These are phyloP conservation scores for Tricholoma saponaceum DNA, from an alignment of 768 basidiomycete genomes.

Conservation along the genomic window DNA sequence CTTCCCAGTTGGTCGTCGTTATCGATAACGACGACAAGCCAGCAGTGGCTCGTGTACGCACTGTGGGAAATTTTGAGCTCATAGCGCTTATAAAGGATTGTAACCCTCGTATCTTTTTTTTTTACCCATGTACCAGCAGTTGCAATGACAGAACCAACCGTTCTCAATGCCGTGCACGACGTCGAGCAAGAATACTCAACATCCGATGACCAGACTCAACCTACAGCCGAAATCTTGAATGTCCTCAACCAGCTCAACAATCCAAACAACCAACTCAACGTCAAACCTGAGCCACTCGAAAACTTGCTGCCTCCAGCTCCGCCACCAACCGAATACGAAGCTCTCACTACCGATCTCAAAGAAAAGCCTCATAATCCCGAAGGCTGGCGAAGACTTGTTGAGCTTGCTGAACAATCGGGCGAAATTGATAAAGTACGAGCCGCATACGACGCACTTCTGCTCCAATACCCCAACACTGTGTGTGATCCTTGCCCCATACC, in stretches of 20 bases:
- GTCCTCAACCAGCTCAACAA: slow-evolving; percentile 17
- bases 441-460: slow-evolving; percentile 78
- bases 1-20: neutral
- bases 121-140: neutral
- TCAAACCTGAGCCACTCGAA: slow-evolving; percentile 23
- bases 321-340: slow-evolving; percentile 65
- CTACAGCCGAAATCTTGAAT: slow-evolving; percentile 32
- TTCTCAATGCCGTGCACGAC: neutral
- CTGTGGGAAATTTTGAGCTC: neutral
- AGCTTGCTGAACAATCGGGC: slow-evolving; percentile 69
- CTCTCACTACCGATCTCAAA: slow-evolving; percentile 53
- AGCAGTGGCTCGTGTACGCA: neutral
- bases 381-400: slow-evolving; percentile 73
- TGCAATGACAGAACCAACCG: neutral
- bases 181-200: neutral
- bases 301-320: slow-evolving; percentile 22
- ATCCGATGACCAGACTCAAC: slow-evolving; percentile 27
- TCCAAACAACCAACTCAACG: neutral
- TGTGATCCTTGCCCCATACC: slow-evolving; percentile 30
- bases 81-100: neutral
- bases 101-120: neutral
- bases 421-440: slow-evolving; percentile 79
- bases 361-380: slow-evolving; percentile 75
- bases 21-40: slow-evolving; percentile 3
- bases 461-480: slow-evolving; percentile 90